A percentile compares a stretch with the other conserved stretches of the same genome.
These are phyloP conservation scores for Rhodotorula sp. DNA, from an alignment of 1,284 basidiomycete genomes.

Conservation along the genomic window DNA sequence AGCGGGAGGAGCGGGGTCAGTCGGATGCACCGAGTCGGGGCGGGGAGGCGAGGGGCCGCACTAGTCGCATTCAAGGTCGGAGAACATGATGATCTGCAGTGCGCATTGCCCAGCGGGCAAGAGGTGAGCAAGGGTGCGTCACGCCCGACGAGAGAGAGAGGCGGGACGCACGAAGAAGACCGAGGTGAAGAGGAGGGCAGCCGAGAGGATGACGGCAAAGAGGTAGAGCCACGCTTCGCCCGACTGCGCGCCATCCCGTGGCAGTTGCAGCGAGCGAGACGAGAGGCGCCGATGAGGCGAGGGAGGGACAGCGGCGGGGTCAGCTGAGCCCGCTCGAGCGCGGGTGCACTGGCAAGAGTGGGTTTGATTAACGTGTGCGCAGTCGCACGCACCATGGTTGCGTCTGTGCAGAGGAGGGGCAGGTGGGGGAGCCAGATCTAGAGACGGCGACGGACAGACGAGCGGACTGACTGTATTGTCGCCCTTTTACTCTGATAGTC, in stretches of 20 bases:
- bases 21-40: no score
- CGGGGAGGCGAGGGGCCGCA: not conserved
- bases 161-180: slow-evolving; percentile 83
- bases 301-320: not conserved
- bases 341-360: not conserved
- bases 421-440: not conserved
- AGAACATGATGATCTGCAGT: slow-evolving; percentile 97
- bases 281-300: not conserved
- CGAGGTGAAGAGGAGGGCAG: slow-evolving; percentile 87
- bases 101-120: not conserved
- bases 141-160: not conserved
- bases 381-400: not conserved
- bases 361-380: no score
- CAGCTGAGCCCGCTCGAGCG: not conserved
- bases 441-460: not conserved
- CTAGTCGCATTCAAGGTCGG: slow-evolving; percentile 77
- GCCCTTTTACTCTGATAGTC: no score
- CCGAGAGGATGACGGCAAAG: slow-evolving; percentile 34
- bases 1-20: slow-evolving; percentile 40
- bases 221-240: slow-evolving; percentile 45
- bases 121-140: not conserved
- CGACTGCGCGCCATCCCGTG: slow-evolving; percentile 11
- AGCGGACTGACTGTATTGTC: no score
- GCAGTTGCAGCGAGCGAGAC: not conserved
- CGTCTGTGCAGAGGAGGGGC: no score